Percentiles rank a stretch among this genome's conserved stretches.
Evolutionary conservation across 768 basidiomycete species (phyloP).

Genomic region (Amanita brunnescens): DNA sequence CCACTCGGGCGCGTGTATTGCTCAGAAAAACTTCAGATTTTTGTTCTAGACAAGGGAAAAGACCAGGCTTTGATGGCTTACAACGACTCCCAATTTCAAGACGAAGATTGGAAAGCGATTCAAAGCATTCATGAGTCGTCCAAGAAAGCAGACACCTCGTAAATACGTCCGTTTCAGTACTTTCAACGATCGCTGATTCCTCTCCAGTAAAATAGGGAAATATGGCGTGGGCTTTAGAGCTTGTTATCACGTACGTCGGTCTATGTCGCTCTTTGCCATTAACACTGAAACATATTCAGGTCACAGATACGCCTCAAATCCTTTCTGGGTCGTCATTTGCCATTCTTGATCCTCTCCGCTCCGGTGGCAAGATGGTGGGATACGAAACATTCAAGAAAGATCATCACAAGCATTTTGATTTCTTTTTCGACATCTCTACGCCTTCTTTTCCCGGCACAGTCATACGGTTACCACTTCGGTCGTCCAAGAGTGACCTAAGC

Average conservation of each 20-base stretch:
- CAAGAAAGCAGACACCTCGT: constrained; percentile 37
- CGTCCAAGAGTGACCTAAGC: constrained; percentile 24
- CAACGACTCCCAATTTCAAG: constrained; percentile 34
- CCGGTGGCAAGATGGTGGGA: constrained; percentile 23
- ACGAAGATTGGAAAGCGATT: constrained; percentile 36
- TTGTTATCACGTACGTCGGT: constrained; percentile 35
- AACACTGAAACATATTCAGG: constrained; percentile 16
- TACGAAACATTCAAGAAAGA: constrained; percentile 21
- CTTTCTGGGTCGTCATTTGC: constrained; percentile 31
- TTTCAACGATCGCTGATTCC: background rate
- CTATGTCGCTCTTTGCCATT: background rate
- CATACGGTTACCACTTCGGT: constrained; percentile 39
- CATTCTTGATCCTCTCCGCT: constrained; percentile 34
- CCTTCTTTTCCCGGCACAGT: constrained; percentile 29
- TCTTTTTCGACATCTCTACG: constrained; percentile 14
- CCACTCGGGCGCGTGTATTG: background rate
- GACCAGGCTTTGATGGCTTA: constrained; percentile 39
- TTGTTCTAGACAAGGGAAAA: constrained; percentile 31
- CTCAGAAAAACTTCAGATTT: constrained; percentile 20
- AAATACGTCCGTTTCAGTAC: constrained; percentile 8
- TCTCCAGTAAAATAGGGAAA: constrained; percentile 40
- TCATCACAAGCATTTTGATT: constrained; percentile 24
- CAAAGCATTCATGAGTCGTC: constrained; percentile 35
- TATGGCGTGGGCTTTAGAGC: constrained; percentile 44
- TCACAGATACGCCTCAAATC: constrained; percentile 43